Conservation (phyloP, 441 rosid genomes). For the Erysimum pusillum region DNA sequence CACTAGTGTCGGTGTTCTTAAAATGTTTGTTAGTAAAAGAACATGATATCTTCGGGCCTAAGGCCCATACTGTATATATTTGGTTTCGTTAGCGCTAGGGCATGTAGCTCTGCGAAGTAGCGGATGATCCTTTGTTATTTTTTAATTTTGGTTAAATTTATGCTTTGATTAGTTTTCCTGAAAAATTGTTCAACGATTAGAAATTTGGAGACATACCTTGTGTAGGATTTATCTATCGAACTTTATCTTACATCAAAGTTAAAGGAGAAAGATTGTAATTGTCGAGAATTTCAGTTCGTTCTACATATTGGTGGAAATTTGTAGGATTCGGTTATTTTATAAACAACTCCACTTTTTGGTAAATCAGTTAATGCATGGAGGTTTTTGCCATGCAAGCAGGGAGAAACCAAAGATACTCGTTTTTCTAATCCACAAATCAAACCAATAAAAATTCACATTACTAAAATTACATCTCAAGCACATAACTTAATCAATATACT, state of each 20-base stretch:
- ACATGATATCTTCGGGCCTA: background rate
- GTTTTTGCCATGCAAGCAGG: background rate
- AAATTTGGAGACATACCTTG: background rate
- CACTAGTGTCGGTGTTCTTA: background rate
- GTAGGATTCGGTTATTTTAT: background rate
- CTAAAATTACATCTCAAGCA: background rate
- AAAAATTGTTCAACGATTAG: background rate
- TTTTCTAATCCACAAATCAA: background rate
- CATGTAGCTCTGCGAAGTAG: background rate
- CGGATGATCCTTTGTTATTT: background rate
- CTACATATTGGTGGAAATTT: background rate
- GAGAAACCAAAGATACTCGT: background rate
- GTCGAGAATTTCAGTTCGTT: background rate
- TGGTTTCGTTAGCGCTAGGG: constrained; percentile 1
- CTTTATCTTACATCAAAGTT: background rate
- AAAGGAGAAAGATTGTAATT: background rate
- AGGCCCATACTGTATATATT: constrained; percentile 7
- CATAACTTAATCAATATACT: background rate
- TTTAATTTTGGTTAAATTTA: background rate
- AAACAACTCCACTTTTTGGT: background rate
- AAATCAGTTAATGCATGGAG: constrained; percentile 1
- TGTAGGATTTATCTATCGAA: background rate
- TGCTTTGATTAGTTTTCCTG: background rate
- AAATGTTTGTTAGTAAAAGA: background rate
- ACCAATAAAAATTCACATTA: background rate